These are phyloP conservation scores for Pleurotus sapidus DNA, from an alignment of 768 basidiomycete species.

Conservation along the genomic window DNA sequence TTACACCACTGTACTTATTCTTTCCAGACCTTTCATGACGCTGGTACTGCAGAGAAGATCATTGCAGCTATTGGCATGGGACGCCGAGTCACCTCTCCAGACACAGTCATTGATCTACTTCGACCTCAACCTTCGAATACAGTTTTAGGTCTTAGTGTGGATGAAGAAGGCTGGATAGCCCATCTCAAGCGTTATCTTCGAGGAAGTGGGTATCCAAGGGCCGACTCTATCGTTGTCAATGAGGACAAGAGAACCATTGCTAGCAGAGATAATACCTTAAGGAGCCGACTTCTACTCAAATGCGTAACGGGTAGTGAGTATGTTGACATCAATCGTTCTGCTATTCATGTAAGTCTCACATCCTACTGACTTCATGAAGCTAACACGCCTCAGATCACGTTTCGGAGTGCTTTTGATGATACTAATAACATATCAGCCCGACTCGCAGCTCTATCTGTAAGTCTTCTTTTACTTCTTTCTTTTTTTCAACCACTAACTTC, in stretches of 20 bases:
- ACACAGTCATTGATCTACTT: neutral
- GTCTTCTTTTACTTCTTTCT: neutral
- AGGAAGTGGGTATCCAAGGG: conserved; percentile 1
- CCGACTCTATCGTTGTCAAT: neutral
- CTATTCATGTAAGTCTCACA: neutral
- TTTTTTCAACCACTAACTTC: neutral
- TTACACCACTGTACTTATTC: neutral
- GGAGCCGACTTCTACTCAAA: conserved; percentile 3
- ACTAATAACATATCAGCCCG: neutral
- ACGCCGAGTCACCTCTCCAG: neutral
- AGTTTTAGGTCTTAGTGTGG: neutral
- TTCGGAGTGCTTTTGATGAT: neutral
- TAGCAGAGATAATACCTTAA: neutral
- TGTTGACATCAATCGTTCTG: neutral
- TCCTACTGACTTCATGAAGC: neutral
- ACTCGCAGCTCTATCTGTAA: neutral
- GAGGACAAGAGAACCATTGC: neutral
- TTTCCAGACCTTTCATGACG: neutral
- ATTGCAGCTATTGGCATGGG: conserved; percentile 4
- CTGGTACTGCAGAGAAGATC: neutral
- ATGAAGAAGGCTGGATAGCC: neutral
- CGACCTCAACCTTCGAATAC: neutral
- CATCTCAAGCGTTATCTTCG: conserved; percentile 1
- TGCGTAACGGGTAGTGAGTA: neutral
- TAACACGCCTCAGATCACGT: neutral